Evolutionary conservation across 192 early-diverging fungal genomes (phyloP).

Genomic region (Podila minutissima): DNA sequence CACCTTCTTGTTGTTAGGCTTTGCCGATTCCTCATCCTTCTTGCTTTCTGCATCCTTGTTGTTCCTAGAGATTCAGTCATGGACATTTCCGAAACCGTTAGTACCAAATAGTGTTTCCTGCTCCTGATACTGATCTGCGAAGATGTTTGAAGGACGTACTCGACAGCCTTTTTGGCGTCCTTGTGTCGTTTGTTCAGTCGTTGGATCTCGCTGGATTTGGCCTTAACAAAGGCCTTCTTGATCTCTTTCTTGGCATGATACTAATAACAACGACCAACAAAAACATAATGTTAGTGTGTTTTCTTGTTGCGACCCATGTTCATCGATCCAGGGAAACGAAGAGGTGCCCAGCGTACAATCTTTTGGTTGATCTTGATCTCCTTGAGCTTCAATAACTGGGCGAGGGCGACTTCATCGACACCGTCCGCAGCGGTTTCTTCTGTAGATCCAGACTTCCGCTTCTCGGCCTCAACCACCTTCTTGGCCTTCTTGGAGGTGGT

Average conservation of each 20-base stretch:
- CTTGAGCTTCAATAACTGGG: slow-evolving; percentile 32
- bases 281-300: not conserved
- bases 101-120: not conserved
- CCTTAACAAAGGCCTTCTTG: slow-evolving; percentile 40
- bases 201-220: slow-evolving; percentile 30
- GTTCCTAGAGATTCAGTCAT: not conserved
- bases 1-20: slow-evolving; percentile 33
- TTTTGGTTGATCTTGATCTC: slow-evolving; percentile 46
- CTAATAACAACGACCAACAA: slow-evolving; percentile 4
- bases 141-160: slow-evolving; percentile 14
- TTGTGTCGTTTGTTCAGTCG: slow-evolving; percentile 33
- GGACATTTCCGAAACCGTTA: not conserved
- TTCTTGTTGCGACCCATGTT: not conserved
- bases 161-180: slow-evolving; percentile 32
- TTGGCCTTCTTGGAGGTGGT: slow-evolving; percentile 34
- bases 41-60: not conserved
- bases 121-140: not conserved
- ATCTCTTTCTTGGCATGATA: slow-evolving; percentile 48
- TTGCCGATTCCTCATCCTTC: slow-evolving; percentile 6
- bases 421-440: not conserved
- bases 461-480: slow-evolving; percentile 28
- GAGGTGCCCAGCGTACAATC: slow-evolving; percentile 17
- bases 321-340: not conserved
- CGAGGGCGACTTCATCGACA: slow-evolving; percentile 2
- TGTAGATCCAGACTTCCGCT: slow-evolving; percentile 9